Base-by-base conservation (phyloP, 176 grass and related monocot genomes). In the Cymbopogon citratus region DNA sequence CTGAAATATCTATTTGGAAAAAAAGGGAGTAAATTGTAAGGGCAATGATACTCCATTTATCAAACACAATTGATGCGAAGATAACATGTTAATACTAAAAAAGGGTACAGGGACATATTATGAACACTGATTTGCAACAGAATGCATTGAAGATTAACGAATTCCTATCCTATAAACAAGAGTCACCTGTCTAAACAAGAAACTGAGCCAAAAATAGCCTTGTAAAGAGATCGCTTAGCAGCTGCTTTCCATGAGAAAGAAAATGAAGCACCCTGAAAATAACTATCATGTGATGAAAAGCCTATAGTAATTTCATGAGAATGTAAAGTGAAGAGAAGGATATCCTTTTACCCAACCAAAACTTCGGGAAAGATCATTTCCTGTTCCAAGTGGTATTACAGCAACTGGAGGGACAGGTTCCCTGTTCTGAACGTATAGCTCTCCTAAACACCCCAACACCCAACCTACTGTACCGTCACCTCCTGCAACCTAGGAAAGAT, bases 281-380 rank as follows among this genome's bases (percentile, higher is more conserved):
- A 79, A 84, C 18, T 66, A 29, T 77, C 63, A 73, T 66, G 68
- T 79, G 85, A 86, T 49, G 83, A 64, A 86, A 86, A 88, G 79
- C 59, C 48, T 90, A 65, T 56, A 65, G 75, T 78, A 80, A 39
- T 25, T 51, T 75, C 60, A 84, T 12, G 26, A 18, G 28, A 73
- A 11, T 39, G 34, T 67, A 87, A 65, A 62, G 77, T 25, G 21
- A 84, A 73, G 84, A 23, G 14, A 49, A 86, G 60, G 75, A 77
- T 21, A 92, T 80, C 81, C 26, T 83, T 84, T 85, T 94, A 98
- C 95, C 95, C 95, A 98, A 80, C 90, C 86, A 81, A 92, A 94
- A 80, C 90, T 98, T 80, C 95, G 94, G 66, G 92, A 92, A 63
- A 98, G 92, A 87, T 98, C 92, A 91, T 98, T 94, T 89, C 92